A percentile compares a stretch with the other conserved stretches of the same genome.
Conservation (phyloP, 345 rosid genomes). For the Ceriops decandra region DNA sequence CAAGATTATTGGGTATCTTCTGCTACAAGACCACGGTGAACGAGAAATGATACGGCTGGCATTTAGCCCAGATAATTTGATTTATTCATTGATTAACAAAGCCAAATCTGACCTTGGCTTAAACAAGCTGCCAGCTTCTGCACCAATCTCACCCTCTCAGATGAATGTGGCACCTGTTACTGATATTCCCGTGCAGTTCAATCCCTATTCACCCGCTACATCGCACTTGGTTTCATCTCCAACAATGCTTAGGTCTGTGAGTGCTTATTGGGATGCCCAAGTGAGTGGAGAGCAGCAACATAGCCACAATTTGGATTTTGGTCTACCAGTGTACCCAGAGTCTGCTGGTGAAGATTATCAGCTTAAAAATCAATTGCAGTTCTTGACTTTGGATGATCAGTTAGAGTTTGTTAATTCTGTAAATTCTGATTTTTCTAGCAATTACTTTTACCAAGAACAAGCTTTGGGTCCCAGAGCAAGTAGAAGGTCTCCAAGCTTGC, state of each 20-base stretch:
- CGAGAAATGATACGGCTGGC: slow-evolving; percentile 87
- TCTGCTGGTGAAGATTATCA: slow-evolving; percentile 35
- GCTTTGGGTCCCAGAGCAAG: slow-evolving; percentile 45
- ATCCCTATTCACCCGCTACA: slow-evolving; percentile 32
- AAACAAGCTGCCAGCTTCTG: slow-evolving; percentile 28
- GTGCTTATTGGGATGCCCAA: slow-evolving; percentile 47
- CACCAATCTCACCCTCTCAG: slow-evolving; percentile 37
- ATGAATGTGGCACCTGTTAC: slow-evolving; percentile 27
- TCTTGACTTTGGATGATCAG: slow-evolving; percentile 49
- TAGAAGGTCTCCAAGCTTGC: slow-evolving; percentile 75
- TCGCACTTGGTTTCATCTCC: slow-evolving; percentile 36
- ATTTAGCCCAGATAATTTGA: slow-evolving; percentile 61
- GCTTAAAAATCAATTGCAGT: slow-evolving; percentile 44
- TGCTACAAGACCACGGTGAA: slow-evolving; percentile 68
- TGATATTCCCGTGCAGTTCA: slow-evolving; percentile 39
- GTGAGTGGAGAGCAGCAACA: slow-evolving; percentile 34
- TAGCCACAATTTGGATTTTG: slow-evolving; percentile 33
- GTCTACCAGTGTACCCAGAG: slow-evolving; percentile 33
- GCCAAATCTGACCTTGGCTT: slow-evolving; percentile 64
- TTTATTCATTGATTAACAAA: slow-evolving; percentile 51
- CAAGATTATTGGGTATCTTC: slow-evolving; percentile 76
- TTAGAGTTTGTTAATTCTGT: slow-evolving; percentile 34
- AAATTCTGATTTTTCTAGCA: slow-evolving; percentile 44
- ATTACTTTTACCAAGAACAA: slow-evolving; percentile 43
- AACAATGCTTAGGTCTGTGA: slow-evolving; percentile 32